Evolutionary conservation across 1,284 basidiomycete species (phyloP).

Genomic region (Vanrija sp.): DNA sequence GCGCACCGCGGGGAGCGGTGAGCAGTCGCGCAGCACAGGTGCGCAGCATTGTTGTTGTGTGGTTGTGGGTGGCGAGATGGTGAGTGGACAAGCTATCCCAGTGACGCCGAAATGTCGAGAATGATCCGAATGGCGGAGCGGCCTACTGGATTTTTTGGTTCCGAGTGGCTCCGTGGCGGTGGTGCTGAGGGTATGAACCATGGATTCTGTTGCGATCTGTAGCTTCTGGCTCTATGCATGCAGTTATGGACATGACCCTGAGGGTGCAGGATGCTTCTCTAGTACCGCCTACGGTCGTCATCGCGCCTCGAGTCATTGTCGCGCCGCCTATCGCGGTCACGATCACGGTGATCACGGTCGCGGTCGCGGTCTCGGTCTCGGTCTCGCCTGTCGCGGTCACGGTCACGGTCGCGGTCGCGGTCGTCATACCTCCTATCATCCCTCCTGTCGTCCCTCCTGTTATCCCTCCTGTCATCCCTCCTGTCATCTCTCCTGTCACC

Average conservation of each 20-base stretch:
- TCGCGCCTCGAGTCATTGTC: neutral
- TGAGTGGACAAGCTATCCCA: no score
- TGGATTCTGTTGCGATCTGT: no score
- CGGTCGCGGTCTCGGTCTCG: conserved; percentile 3
- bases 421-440: neutral
- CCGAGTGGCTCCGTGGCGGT: no score
- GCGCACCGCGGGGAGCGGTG: neutral
- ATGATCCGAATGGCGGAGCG: no score
- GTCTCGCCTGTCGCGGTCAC: conserved; percentile 7
- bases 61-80: neutral
- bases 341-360: neutral
- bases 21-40: conserved; percentile 9
- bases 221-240: no score
- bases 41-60: conserved; percentile 9
- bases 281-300: no score
- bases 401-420: no score
- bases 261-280: no score
- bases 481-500: neutral
- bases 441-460: neutral
- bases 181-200: no score
- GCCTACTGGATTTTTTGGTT: no score
- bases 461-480: neutral
- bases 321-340: conserved; percentile 1
- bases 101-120: no score
- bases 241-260: no score